Conservation (phyloP, 495 filamentous ascomycete genomes). For the Podospora pseudocomata region DNA sequence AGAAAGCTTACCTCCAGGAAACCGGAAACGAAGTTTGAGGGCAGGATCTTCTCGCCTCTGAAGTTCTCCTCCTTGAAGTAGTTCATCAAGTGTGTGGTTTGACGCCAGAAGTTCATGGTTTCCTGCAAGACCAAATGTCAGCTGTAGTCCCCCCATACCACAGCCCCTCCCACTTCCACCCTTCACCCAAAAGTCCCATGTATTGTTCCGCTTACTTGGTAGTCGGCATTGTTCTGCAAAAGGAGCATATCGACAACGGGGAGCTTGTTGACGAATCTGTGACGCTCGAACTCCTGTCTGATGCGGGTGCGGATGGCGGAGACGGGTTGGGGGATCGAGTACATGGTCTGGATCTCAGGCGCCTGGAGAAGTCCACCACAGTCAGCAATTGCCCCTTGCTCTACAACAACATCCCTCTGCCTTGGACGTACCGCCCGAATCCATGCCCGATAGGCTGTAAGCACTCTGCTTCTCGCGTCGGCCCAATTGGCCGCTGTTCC, state of each 20-base stretch:
- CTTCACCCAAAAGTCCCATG: neutral
- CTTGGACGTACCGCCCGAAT: conserved; percentile 73
- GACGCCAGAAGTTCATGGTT: conserved; percentile 99
- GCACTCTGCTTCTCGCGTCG: conserved; percentile 78
- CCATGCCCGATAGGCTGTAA: conserved; percentile 89
- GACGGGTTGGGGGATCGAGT: conserved; percentile 83
- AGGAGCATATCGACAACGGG: conserved; percentile 83
- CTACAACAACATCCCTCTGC: neutral
- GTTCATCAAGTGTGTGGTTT: conserved; percentile 91
- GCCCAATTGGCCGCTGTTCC: conserved; percentile 73
- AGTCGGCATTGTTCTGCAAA: conserved; percentile 83
- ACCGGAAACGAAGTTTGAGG: conserved; percentile 81
- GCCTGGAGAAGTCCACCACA: conserved; percentile 52
- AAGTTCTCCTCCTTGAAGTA: conserved; percentile 89
- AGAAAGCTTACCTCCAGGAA: conserved; percentile 73
- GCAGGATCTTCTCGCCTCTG: conserved; percentile 66
- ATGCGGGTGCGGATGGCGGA: conserved; percentile 88
- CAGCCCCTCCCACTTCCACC: neutral
- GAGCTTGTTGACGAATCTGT: conserved; percentile 88
- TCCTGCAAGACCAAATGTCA: conserved; percentile 55
- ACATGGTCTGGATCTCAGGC: conserved; percentile 94
- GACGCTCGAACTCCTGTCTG: conserved; percentile 94
- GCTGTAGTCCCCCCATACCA: conserved; percentile 1
- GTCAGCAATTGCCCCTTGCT: conserved; percentile 13
- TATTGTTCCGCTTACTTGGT: conserved; percentile 55